phyloP scores from a whole-genome alignment of 352 stramenopile genomes.

The Saprolegnia diclina region DNA sequence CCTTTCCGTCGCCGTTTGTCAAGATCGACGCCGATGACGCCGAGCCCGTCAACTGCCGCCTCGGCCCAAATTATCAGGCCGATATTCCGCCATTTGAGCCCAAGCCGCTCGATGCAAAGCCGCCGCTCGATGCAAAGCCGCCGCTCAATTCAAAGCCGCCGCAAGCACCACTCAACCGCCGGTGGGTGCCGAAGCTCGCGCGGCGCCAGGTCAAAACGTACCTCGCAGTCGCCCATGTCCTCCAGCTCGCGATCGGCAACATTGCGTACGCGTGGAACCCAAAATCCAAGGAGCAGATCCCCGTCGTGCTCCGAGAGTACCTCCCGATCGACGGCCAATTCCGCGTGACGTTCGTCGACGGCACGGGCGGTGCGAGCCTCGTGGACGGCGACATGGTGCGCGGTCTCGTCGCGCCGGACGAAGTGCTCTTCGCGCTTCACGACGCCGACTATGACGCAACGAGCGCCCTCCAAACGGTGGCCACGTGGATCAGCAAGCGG shows the following conservation, averaged over 20 bases:
- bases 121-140: too few relatives aligned
- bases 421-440: slow-evolving; percentile 23
- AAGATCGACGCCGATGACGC: slow-evolving; percentile 22
- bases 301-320: slow-evolving; percentile 12
- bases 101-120: background rate
- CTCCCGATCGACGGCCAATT: background rate
- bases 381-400: slow-evolving; percentile 9
- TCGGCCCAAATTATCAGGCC: slow-evolving; percentile 17
- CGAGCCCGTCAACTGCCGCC: slow-evolving; percentile 11
- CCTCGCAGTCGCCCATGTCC: slow-evolving; percentile 6
- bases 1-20: slow-evolving; percentile 21
- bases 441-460: slow-evolving; percentile 19
- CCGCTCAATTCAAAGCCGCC: background rate
- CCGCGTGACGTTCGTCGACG: slow-evolving; percentile 16
- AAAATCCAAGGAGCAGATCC: slow-evolving; percentile 25
- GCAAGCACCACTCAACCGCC: background rate
- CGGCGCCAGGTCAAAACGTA: slow-evolving; percentile 3
- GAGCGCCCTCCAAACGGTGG: background rate
- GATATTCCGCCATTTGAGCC: slow-evolving; percentile 18
- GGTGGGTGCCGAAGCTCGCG: slow-evolving; percentile 1
- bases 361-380: background rate
- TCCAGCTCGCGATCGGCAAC: slow-evolving; percentile 24
- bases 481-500: background rate
- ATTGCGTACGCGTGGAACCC: slow-evolving; percentile 22
- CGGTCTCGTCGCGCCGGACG: slow-evolving; percentile 16